Conservation (phyloP, 305 asterid species). For the Fraxinus nigra region DNA sequence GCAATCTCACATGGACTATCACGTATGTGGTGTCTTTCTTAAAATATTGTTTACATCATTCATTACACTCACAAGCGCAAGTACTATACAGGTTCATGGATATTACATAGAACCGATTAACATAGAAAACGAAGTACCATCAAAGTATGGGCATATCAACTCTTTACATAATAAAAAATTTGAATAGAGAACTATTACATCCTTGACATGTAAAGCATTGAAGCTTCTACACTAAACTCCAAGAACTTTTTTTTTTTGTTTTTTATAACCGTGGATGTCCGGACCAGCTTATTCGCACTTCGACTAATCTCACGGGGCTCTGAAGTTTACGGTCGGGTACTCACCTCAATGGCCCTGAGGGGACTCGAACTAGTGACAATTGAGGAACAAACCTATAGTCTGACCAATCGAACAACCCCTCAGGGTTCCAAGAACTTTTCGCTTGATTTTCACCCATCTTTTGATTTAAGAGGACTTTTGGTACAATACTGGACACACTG, state of each 20-base stretch:
- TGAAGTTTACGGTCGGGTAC: too few species aligned
- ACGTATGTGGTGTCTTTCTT: neutral
- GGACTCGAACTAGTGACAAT: too few species aligned
- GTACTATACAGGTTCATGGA: neutral
- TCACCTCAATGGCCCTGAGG: too few species aligned
- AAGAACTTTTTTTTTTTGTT: neutral
- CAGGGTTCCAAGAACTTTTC: neutral
- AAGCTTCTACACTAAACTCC: neutral
- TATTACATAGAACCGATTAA: neutral
- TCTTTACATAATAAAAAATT: neutral
- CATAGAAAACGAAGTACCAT: neutral
- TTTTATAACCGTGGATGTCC: too few species aligned
- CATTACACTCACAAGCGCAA: neutral
- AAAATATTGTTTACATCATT: neutral
- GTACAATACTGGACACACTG: neutral
- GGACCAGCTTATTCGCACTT: too few species aligned
- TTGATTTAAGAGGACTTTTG: neutral
- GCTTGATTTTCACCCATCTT: neutral
- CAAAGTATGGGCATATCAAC: neutral
- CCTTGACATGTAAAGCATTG: neutral
- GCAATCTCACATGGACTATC: neutral
- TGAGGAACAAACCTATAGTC: too few species aligned
- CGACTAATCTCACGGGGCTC: too few species aligned
- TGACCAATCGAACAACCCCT: too few species aligned
- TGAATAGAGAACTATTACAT: neutral